phyloP scores from a whole-genome alignment of 495 filamentous ascomycete genomes.

The Penicillium turbatum region DNA sequence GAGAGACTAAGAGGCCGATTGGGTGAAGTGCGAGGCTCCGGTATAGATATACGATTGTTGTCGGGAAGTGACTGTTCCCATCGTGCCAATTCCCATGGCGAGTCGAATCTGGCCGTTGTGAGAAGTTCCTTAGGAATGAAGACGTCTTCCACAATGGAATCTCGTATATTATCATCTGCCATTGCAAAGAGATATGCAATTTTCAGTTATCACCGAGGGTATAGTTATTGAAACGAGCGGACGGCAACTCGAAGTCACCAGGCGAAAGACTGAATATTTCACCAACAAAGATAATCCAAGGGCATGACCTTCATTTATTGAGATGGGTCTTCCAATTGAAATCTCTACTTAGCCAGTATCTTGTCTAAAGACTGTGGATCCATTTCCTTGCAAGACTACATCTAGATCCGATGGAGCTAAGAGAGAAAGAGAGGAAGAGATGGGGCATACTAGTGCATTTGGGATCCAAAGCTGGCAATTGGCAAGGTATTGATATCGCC shows the following conservation, averaged over 20 bases:
- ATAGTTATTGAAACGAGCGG: not conserved
- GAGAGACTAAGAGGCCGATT: conserved; percentile 19
- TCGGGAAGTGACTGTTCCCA: conserved; percentile 24
- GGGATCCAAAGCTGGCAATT: not conserved
- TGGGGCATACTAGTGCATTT: not conserved
- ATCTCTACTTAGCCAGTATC: not conserved
- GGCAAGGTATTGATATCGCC: not conserved
- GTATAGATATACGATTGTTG: conserved; percentile 16
- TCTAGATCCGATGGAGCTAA: not conserved
- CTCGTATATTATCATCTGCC: conserved; percentile 6
- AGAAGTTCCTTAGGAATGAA: conserved; percentile 20
- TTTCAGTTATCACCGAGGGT: no score
- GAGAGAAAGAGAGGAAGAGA: not conserved
- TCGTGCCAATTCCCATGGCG: conserved; percentile 19
- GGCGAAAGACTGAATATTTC: not conserved
- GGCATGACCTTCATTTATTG: not conserved
- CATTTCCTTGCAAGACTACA: not conserved
- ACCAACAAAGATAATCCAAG: not conserved
- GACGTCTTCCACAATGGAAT: conserved; percentile 22
- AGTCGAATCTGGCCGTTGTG: conserved; percentile 23
- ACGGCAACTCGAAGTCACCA: not conserved
- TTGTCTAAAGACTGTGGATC: conserved; percentile 1
- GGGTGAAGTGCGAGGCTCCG: conserved; percentile 3
- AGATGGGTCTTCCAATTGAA: not conserved
- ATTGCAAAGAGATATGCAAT: no score